These are phyloP conservation scores for Russula sp. DNA, from an alignment of 768 basidiomycete genomes.

Conservation along the genomic window DNA sequence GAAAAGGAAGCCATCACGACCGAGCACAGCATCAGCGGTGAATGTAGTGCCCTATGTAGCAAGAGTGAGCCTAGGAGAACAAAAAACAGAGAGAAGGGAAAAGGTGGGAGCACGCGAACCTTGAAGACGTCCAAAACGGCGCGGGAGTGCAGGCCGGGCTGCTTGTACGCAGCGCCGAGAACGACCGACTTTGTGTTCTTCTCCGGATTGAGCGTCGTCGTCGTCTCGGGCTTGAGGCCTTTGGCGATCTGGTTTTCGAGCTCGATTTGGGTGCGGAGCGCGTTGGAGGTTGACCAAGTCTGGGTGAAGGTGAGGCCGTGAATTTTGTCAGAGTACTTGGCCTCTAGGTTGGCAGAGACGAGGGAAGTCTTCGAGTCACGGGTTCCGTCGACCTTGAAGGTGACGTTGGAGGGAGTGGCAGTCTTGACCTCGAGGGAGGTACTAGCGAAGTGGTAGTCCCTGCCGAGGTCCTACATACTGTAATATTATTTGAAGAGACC, in stretches of 20 bases:
- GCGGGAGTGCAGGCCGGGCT: slow-evolving; percentile 90
- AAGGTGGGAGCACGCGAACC: slow-evolving; percentile 39
- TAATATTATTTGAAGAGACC: no score
- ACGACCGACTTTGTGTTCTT: slow-evolving; percentile 82
- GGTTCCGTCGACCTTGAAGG: slow-evolving; percentile 87
- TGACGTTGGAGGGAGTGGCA: slow-evolving; percentile 79
- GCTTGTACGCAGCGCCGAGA: slow-evolving; percentile 86
- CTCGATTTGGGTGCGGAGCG: slow-evolving; percentile 87
- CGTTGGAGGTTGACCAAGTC: slow-evolving; percentile 92
- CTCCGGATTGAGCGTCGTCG: slow-evolving; percentile 77
- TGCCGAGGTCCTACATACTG: slow-evolving; percentile 73
- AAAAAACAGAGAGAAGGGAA: not conserved
- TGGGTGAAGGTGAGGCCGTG: slow-evolving; percentile 93
- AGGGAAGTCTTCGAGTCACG: slow-evolving; percentile 66
- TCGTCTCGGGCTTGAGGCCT: slow-evolving; percentile 93
- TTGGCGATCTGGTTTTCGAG: slow-evolving; percentile 96
- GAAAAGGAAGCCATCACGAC: slow-evolving; percentile 95
- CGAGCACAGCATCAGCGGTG: slow-evolving; percentile 91
- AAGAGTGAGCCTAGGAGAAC: not conserved
- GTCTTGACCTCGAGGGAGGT: slow-evolving; percentile 82
- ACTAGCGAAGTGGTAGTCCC: slow-evolving; percentile 83
- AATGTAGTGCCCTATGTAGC: slow-evolving; percentile 81
- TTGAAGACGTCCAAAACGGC: slow-evolving; percentile 91
- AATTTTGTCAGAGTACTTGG: slow-evolving; percentile 85
- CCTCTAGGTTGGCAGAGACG: slow-evolving; percentile 91